phyloP scores from a whole-genome alignment of 352 stramenopile genomes.

The Phytophthora colocasiae region DNA sequence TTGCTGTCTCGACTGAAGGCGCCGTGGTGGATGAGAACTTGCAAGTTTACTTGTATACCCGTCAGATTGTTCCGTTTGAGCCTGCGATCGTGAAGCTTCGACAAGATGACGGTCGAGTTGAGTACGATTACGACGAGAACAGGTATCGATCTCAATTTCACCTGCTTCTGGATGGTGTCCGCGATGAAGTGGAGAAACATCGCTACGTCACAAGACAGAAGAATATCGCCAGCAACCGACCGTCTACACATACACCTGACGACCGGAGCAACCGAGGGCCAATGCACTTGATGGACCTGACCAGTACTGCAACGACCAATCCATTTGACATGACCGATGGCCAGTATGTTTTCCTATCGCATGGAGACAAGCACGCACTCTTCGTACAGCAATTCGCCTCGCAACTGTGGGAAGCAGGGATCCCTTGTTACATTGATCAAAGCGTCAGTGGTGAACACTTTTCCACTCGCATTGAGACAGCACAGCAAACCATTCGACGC shows the following conservation, averaged over 20 bases:
- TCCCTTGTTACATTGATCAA: constrained; percentile 22
- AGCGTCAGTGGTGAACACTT: constrained; percentile 24
- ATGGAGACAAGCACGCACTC: constrained; percentile 17
- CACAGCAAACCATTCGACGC: constrained; percentile 69
- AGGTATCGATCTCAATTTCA: constrained; percentile 22
- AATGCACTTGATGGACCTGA: constrained; percentile 11
- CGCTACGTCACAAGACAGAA: constrained; percentile 45
- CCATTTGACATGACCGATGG: constrained; percentile 2
- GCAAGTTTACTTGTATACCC: constrained; percentile 79
- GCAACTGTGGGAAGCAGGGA: constrained; percentile 12
- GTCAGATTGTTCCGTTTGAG: constrained; percentile 72
- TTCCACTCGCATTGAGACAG: constrained; percentile 18
- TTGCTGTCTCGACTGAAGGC: constrained; percentile 70
- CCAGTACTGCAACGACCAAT: constrained; percentile 29
- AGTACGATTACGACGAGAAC: constrained; percentile 31
- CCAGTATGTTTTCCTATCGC: constrained; percentile 24
- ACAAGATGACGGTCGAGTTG: constrained; percentile 10
- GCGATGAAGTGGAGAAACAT: constrained; percentile 50
- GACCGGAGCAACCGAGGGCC: constrained; percentile 12
- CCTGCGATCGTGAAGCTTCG: constrained; percentile 54
- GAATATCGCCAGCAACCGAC: constrained; percentile 35
- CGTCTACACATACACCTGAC: not conserved
- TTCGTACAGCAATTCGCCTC: constrained; percentile 21
- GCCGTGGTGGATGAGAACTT: constrained; percentile 67
- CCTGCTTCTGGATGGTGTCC: constrained; percentile 62